Percentiles rank a stretch among this genome's conserved stretches.
Evolutionary conservation across 805 yeast species (phyloP).

Genomic region (Pachysolen tannophilus): DNA sequence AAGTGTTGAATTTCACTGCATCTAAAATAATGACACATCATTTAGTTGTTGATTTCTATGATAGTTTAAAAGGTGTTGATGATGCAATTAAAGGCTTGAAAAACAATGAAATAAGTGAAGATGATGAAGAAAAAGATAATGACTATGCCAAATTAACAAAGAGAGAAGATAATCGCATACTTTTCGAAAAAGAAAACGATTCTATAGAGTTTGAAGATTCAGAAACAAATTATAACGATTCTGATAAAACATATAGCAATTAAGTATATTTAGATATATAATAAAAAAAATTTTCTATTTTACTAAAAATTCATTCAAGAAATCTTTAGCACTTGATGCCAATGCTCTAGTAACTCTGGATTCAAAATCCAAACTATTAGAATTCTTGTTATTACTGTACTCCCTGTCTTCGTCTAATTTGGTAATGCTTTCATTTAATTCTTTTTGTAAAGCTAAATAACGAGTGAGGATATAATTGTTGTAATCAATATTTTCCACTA

Average conservation of each 20-base stretch:
- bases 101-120: constrained; percentile 10
- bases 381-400: neutral
- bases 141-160: too few relatives aligned
- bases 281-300: neutral
- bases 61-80: constrained; percentile 30
- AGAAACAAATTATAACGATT: too few relatives aligned
- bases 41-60: constrained; percentile 65
- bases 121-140: constrained; percentile 3
- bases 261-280: too few relatives aligned
- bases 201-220: too few relatives aligned
- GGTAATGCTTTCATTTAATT: constrained; percentile 2
- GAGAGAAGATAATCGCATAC: too few relatives aligned
- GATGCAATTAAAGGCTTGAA: constrained; percentile 22
- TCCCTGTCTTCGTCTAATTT: neutral
- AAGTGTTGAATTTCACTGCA: constrained; percentile 65
- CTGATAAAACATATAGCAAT: too few relatives aligned
- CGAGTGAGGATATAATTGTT: constrained; percentile 2
- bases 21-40: constrained; percentile 60
- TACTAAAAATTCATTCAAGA: constrained; percentile 7
- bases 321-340: constrained; percentile 7
- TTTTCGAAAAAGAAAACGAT: too few relatives aligned
- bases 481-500: constrained; percentile 7
- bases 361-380: constrained; percentile 5
- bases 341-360: constrained; percentile 6
- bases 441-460: neutral